A percentile compares a stretch with the other conserved stretches of the same genome.
These are phyloP conservation scores for Stylosanthes scabra DNA, from an alignment of 331 rosid genomes.

Conservation along the genomic window DNA sequence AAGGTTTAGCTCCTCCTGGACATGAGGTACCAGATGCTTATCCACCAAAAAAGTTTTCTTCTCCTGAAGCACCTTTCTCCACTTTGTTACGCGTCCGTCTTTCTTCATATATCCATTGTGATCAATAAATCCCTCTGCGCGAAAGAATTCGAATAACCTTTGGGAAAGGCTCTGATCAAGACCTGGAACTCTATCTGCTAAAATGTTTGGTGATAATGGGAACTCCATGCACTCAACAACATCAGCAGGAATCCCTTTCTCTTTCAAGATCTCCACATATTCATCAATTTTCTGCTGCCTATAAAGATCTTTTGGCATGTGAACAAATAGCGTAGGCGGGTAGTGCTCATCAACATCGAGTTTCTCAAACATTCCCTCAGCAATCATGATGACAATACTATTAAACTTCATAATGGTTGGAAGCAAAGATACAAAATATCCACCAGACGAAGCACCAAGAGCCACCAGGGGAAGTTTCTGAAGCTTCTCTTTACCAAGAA, in stretches of 20 bases:
- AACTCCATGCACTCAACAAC: slow-evolving; percentile 85
- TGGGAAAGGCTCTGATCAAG: slow-evolving; percentile 61
- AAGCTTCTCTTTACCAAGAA: slow-evolving; percentile 69
- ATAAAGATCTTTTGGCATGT: slow-evolving; percentile 87
- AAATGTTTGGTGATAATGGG: slow-evolving; percentile 58
- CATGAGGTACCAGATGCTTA: slow-evolving; percentile 57
- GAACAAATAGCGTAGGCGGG: slow-evolving; percentile 86
- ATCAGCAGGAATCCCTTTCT: slow-evolving; percentile 69
- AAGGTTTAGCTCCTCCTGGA: slow-evolving; percentile 93
- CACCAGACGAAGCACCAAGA: slow-evolving; percentile 92
- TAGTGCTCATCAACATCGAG: slow-evolving; percentile 61
- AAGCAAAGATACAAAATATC: slow-evolving; percentile 84
- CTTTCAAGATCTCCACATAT: slow-evolving; percentile 51
- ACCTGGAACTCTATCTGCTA: slow-evolving; percentile 80
- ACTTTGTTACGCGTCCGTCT: slow-evolving; percentile 75
- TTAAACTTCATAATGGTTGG: slow-evolving; percentile 63
- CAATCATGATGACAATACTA: slow-evolving; percentile 81
- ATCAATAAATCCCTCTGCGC: slow-evolving; percentile 71
- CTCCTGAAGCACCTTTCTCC: slow-evolving; percentile 63
- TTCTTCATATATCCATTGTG: slow-evolving; percentile 76
- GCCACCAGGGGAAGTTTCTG: slow-evolving; percentile 79
- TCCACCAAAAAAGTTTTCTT: slow-evolving; percentile 45
- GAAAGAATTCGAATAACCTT: slow-evolving; percentile 64
- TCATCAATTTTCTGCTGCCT: slow-evolving; percentile 71
- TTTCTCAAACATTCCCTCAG: slow-evolving; percentile 78